Percentiles rank a stretch among this genome's conserved stretches.
Evolutionary conservation across 345 rosid genomes (phyloP).

Genomic region (Streptanthus diversifolius): DNA sequence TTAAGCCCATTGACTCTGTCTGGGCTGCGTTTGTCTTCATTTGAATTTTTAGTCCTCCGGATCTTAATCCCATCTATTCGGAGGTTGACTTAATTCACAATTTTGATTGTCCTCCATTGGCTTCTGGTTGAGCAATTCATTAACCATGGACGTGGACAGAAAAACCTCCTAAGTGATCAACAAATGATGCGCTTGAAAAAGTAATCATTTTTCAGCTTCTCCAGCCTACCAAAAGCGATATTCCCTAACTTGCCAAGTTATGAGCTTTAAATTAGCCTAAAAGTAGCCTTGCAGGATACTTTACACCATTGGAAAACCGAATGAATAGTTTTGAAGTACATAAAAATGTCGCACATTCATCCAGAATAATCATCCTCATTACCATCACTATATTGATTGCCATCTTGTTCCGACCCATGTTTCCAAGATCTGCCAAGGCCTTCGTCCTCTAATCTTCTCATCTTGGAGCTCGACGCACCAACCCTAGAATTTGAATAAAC

Average conservation of each 20-base stretch:
- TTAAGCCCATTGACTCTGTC: no score
- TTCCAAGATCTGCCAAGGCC: conserved; percentile 51
- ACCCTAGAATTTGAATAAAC: conserved; percentile 48
- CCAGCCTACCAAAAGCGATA: no score
- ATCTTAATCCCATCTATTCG: no score
- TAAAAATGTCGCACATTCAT: conserved; percentile 31
- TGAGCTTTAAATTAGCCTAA: background rate
- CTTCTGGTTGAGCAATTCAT: background rate
- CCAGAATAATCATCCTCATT: conserved; percentile 77
- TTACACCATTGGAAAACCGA: background rate
- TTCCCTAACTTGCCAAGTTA: background rate
- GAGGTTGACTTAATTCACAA: no score
- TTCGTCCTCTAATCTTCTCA: conserved; percentile 51
- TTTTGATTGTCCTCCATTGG: background rate
- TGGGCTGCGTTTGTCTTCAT: no score
- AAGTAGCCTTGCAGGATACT: background rate
- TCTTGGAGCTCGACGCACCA: conserved; percentile 45
- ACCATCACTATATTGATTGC: conserved; percentile 51
- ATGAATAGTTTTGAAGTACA: background rate
- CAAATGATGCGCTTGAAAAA: no score
- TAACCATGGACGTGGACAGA: no score
- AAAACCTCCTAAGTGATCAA: no score
- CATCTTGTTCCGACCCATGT: conserved; percentile 39
- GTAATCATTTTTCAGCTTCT: no score
- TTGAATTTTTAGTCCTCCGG: no score